These are phyloP conservation scores for Umbelopsis sp. DNA, from an alignment of 192 early-diverging fungal species.

Conservation along the genomic window DNA sequence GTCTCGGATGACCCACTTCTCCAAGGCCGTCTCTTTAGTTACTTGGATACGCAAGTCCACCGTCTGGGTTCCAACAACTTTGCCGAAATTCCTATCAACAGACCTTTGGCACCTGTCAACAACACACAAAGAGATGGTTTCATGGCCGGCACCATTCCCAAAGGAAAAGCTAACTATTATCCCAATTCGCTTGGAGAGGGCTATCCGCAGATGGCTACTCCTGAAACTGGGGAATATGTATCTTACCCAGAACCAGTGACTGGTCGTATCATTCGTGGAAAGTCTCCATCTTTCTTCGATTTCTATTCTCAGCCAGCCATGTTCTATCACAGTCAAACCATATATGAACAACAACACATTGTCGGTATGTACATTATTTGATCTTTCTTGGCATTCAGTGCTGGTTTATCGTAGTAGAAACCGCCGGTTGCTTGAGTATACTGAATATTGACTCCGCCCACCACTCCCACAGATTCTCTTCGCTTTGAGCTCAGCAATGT, in stretches of 20 bases:
- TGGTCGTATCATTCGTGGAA: slow-evolving; percentile 19
- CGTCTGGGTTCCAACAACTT: slow-evolving; percentile 42
- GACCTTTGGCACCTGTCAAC: slow-evolving; percentile 34
- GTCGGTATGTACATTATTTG: slow-evolving; percentile 18
- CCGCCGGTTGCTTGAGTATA: not conserved
- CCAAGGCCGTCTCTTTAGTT: slow-evolving; percentile 51
- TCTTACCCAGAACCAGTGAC: slow-evolving; percentile 22
- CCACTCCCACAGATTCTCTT: slow-evolving; percentile 1
- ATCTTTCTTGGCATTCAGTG: not conserved
- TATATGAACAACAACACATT: slow-evolving; percentile 34
- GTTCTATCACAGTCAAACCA: slow-evolving; percentile 38
- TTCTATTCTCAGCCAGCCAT: slow-evolving; percentile 32
- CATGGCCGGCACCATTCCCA: slow-evolving; percentile 26
- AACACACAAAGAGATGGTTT: slow-evolving; percentile 50
- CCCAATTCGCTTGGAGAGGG: slow-evolving; percentile 20
- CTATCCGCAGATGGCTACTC: slow-evolving; percentile 14
- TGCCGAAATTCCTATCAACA: slow-evolving; percentile 49
- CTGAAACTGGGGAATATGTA: slow-evolving; percentile 7
- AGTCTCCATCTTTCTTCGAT: slow-evolving; percentile 19
- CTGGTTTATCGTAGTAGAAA: slow-evolving; percentile 5
- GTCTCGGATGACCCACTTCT: slow-evolving; percentile 47
- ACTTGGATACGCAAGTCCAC: slow-evolving; percentile 50
- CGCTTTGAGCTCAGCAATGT: slow-evolving; percentile 6
- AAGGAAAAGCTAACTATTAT: slow-evolving; percentile 34
- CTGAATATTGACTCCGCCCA: not conserved